Evolutionary conservation across 1,139 yeast genomes (phyloP).

Genomic region (Yamadazyma sp.): DNA sequence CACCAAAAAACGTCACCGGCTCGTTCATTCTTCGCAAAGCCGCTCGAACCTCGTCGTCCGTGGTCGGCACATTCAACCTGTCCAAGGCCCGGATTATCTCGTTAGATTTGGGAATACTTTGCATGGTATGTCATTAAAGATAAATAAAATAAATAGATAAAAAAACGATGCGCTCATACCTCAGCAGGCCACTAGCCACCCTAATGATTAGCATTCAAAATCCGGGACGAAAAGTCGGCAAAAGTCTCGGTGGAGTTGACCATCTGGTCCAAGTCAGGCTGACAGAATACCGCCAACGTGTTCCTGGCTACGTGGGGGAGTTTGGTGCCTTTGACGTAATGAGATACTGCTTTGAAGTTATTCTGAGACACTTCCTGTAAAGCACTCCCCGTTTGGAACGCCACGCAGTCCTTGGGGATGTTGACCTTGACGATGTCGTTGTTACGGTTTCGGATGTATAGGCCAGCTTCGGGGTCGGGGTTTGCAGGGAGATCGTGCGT

Average conservation of each 20-base stretch:
- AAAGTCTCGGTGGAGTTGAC: constrained; percentile 48
- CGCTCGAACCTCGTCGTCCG: constrained; percentile 58
- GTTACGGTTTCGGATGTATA: constrained; percentile 51
- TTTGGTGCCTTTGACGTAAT: constrained; percentile 50
- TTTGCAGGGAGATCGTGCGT: constrained; percentile 23
- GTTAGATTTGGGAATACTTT: neutral
- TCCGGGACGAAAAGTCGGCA: constrained; percentile 48
- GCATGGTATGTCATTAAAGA: neutral
- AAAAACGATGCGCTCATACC: neutral
- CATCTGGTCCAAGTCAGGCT: constrained; percentile 54
- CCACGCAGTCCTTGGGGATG: constrained; percentile 57
- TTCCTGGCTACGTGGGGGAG: constrained; percentile 45
- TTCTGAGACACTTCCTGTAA: constrained; percentile 52
- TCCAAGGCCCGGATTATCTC: neutral
- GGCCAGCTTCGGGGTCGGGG: constrained; percentile 53
- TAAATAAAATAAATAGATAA: neutral
- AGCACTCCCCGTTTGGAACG: constrained; percentile 68
- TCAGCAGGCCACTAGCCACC: too few relatives aligned
- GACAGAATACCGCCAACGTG: constrained; percentile 66
- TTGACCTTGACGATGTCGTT: constrained; percentile 50
- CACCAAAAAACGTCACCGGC: constrained; percentile 62
- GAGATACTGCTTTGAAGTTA: constrained; percentile 60
- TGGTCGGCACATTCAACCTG: constrained; percentile 50
- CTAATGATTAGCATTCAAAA: constrained; percentile 32
- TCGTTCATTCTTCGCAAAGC: constrained; percentile 52